Evolutionary conservation across 2,329 filamentous ascomycete species (phyloP).

Genomic region (Colletotrichum lini): DNA sequence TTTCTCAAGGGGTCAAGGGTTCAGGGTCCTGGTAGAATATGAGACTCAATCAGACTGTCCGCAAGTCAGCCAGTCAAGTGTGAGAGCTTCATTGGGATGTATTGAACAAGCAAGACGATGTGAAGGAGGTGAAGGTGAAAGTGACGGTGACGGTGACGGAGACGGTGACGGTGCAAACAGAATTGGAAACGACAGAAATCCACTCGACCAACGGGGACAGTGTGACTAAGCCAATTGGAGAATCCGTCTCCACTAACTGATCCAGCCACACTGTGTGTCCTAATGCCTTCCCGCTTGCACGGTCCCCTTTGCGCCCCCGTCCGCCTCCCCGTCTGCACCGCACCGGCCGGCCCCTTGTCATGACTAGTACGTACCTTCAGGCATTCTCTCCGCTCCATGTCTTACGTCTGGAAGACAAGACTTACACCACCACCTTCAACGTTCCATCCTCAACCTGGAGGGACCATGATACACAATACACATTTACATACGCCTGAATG

Average conservation of each 20-base stretch:
- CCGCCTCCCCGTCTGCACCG: background rate
- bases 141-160: background rate
- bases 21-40: too few relatives aligned
- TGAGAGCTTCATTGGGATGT: background rate
- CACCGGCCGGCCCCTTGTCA: slow-evolving; percentile 5
- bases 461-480: background rate
- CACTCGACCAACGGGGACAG: background rate
- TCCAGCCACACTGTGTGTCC: background rate
- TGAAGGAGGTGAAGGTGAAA: too few relatives aligned
- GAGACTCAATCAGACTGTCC: background rate
- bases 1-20: background rate
- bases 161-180: slow-evolving; percentile 35
- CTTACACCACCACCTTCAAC: background rate
- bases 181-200: slow-evolving; percentile 8
- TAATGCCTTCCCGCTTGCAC: slow-evolving; percentile 10
- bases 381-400: background rate
- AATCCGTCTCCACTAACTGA: background rate
- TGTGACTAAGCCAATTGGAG: slow-evolving; percentile 20
- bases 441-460: background rate
- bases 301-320: background rate
- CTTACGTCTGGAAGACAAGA: background rate
- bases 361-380: background rate
- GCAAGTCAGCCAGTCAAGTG: background rate
- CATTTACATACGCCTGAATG: too few relatives aligned
- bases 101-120: background rate